Base-by-base conservation (phyloP, 805 yeast genomes). In the Isabelozyma pseudorhagii region DNA sequence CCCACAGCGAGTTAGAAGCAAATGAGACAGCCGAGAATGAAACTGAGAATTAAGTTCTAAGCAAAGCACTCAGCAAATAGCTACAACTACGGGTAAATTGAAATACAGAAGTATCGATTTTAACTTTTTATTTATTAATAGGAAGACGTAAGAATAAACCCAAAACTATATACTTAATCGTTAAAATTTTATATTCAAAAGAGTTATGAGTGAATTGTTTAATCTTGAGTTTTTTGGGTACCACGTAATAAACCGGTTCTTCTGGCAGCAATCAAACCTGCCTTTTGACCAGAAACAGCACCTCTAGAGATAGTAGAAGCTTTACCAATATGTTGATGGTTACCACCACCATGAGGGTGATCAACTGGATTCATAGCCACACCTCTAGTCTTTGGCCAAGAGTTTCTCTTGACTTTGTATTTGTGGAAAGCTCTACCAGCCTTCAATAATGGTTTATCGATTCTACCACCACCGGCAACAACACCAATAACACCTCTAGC, bases 281-380 rank as follows among this genome's bases (percentile, higher is more conserved):
- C 70, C 66, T 67, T 67, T 63, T 67, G 71, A 66, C 71, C 71
- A 49, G 71, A 61, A 54, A 67, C 71, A 51, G 71, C 71, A 60
- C 71, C 71, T 65, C 71, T 65, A 49, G 69, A 67, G 56, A 67
- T 67, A 59, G 72, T 67, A 54, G 72, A 67, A 59, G 72, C 72
- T 62, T 67, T 67, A 61, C 68, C 68, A 61, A 63, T 63, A 50
- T 63, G 68, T 57, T 63, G 68, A 64, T 67, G 72, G 71, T 67
- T 67, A 93, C 99, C 99, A 93, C 99, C 98, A 89, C 99, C 99
- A 80, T 93, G 99, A 78, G 99, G 99, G 85, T 93, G 99, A 79
- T 93, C 99, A 78, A 93, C 99, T 79, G 98, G 98, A 84, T 93
- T 93, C 99, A 94, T 93, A 78, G 99, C 99, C 77, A 93, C 98